Evolutionary conservation across 1,284 basidiomycete genomes (phyloP).

Genomic region (Microbotryum violaceum): DNA sequence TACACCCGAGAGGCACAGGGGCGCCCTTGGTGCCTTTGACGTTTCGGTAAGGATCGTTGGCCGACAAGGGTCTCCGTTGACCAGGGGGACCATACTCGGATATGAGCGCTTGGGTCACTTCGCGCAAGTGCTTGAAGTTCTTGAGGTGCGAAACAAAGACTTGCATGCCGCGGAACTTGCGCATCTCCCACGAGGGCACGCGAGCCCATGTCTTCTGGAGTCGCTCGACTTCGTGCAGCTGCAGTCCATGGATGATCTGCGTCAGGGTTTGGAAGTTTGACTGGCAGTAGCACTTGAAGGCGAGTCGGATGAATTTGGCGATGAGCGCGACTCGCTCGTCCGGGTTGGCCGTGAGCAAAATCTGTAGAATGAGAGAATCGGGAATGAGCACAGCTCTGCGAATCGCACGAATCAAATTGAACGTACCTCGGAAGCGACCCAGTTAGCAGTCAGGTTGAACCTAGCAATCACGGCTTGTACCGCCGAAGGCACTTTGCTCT

Average conservation of each 20-base stretch:
- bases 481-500: slow-evolving; percentile 6
- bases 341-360: slow-evolving; percentile 40
- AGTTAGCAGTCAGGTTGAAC: slow-evolving; percentile 78
- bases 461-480: slow-evolving; percentile 70
- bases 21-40: neutral
- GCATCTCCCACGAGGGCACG: slow-evolving; percentile 63
- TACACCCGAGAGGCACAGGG: slow-evolving; percentile 45
- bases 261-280: slow-evolving; percentile 74
- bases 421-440: slow-evolving; percentile 53
- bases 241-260: slow-evolving; percentile 71
- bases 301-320: slow-evolving; percentile 74
- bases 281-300: slow-evolving; percentile 75
- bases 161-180: slow-evolving; percentile 67
- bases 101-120: slow-evolving; percentile 56
- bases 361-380: slow-evolving; percentile 34
- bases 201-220: slow-evolving; percentile 62
- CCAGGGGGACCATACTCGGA: slow-evolving; percentile 49
- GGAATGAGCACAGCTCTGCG: slow-evolving; percentile 64
- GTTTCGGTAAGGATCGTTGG: slow-evolving; percentile 32
- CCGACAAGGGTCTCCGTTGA: slow-evolving; percentile 39
- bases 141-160: slow-evolving; percentile 58
- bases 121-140: slow-evolving; percentile 55
- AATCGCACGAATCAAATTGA: neutral
- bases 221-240: slow-evolving; percentile 62
- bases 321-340: slow-evolving; percentile 60